A percentile compares a stretch with the other conserved stretches of the same genome.
phyloP scores from a whole-genome alignment of 2,329 filamentous ascomycete species.

The Hypomyces perniciosus region DNA sequence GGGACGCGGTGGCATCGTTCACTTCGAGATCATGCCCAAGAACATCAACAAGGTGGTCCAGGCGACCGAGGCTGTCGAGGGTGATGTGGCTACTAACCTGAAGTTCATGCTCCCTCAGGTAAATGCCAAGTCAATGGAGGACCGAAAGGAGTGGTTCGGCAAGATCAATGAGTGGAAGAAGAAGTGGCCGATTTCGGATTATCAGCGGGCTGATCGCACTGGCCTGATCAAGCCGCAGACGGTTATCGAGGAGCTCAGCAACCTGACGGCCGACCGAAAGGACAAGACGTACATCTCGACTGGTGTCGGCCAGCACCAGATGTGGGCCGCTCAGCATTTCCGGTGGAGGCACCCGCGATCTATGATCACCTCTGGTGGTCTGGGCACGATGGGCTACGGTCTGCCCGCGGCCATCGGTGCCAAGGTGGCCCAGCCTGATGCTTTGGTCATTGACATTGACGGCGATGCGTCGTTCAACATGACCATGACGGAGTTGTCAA shows the following conservation, averaged over 20 bases:
- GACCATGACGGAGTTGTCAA: constrained; percentile 92
- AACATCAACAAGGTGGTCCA: constrained; percentile 99
- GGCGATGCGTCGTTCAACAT: constrained; percentile 99
- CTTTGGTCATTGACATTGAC: constrained; percentile 90
- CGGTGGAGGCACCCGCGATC: constrained; percentile 85
- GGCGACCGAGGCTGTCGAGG: constrained; percentile 90
- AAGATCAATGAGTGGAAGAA: constrained; percentile 89
- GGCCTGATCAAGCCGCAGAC: constrained; percentile 92
- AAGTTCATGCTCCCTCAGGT: constrained; percentile 67
- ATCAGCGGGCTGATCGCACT: constrained; percentile 68
- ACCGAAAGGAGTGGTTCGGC: constrained; percentile 78
- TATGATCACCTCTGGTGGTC: constrained; percentile 94
- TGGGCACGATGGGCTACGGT: constrained; percentile 85
- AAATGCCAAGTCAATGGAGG: constrained; percentile 51
- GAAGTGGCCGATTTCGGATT: constrained; percentile 78
- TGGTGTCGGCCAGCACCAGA: constrained; percentile 95
- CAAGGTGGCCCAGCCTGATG: constrained; percentile 72
- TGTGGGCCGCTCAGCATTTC: constrained; percentile 98
- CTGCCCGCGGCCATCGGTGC: constrained; percentile 92
- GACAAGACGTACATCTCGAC: constrained; percentile 83
- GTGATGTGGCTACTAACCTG: constrained; percentile 80
- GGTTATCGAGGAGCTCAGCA: constrained; percentile 83
- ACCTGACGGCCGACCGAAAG: constrained; percentile 74
- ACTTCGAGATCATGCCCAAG: constrained; percentile 99
- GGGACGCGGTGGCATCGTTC: constrained; percentile 86